Evolutionary conservation across 495 filamentous ascomycete genomes (phyloP).

Genomic region (Recurvomyces mirabilis): DNA sequence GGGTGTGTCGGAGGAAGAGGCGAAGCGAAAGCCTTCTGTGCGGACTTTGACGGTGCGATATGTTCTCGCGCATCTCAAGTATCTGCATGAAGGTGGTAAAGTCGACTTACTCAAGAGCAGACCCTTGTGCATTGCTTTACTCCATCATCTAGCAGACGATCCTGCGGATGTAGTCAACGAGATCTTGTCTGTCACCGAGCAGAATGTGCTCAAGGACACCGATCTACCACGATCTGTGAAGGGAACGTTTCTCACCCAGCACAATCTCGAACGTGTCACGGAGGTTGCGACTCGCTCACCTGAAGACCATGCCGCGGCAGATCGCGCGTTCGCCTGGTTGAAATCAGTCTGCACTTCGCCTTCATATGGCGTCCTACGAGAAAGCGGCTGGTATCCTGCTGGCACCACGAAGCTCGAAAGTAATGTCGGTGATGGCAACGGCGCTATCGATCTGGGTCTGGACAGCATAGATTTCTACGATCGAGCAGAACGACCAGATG

Average conservation of each 20-base stretch:
- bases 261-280: constrained; percentile 43
- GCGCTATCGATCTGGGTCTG: constrained; percentile 52
- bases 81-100: constrained; percentile 58
- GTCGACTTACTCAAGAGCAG: constrained; percentile 62
- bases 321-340: constrained; percentile 57
- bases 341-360: constrained; percentile 59
- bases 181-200: constrained; percentile 51
- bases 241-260: constrained; percentile 56
- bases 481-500: constrained; percentile 46
- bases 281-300: constrained; percentile 13
- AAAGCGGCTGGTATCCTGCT: constrained; percentile 64
- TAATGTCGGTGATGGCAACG: constrained; percentile 24
- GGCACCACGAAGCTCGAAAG: constrained; percentile 38
- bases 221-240: constrained; percentile 60
- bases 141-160: constrained; percentile 61
- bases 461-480: constrained; percentile 57
- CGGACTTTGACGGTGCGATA: constrained; percentile 65
- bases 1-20: constrained; percentile 36
- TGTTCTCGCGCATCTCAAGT: constrained; percentile 59
- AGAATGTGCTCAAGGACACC: constrained; percentile 56
- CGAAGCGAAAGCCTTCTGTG: constrained; percentile 56
- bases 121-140: constrained; percentile 55
- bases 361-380: constrained; percentile 53
- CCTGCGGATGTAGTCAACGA: constrained; percentile 57
- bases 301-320: constrained; percentile 46